Evolutionary conservation across 75 land plant genomes (phyloP).

Genomic region (Larix kaempferi): DNA sequence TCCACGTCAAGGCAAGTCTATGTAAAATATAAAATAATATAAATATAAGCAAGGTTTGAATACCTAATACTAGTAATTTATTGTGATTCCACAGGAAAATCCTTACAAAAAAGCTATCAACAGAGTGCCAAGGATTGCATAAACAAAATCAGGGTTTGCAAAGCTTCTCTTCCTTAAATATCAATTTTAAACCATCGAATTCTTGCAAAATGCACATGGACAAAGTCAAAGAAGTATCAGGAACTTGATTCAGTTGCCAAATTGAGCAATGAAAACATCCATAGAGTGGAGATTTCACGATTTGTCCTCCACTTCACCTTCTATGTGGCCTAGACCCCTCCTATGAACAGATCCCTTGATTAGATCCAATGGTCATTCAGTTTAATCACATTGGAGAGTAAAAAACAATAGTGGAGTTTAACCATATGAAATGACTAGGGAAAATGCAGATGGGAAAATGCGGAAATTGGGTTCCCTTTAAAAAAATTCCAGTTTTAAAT

Average conservation of each 20-base stretch:
- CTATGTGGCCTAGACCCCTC: background rate
- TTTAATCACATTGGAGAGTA: background rate
- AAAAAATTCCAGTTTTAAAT: background rate
- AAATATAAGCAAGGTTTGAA: too few species aligned
- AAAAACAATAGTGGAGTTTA: background rate
- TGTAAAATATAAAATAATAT: background rate
- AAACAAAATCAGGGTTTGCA: background rate
- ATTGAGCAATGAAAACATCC: background rate
- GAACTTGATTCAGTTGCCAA: background rate
- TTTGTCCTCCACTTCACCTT: background rate
- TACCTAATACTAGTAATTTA: too few species aligned
- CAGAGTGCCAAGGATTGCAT: too few species aligned
- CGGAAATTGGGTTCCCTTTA: background rate
- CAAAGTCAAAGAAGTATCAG: background rate
- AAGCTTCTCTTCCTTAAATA: background rate
- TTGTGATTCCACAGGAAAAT: too few species aligned
- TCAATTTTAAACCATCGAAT: background rate
- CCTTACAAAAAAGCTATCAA: too few species aligned
- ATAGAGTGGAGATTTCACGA: background rate
- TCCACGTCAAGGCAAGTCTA: too few species aligned
- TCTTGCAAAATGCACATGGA: background rate
- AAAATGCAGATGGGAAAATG: background rate
- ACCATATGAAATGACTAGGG: background rate
- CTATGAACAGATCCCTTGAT: background rate
- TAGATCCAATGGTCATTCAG: background rate